phyloP scores from a whole-genome alignment of 139 green algal genomes.

The Chlorella sp. region DNA sequence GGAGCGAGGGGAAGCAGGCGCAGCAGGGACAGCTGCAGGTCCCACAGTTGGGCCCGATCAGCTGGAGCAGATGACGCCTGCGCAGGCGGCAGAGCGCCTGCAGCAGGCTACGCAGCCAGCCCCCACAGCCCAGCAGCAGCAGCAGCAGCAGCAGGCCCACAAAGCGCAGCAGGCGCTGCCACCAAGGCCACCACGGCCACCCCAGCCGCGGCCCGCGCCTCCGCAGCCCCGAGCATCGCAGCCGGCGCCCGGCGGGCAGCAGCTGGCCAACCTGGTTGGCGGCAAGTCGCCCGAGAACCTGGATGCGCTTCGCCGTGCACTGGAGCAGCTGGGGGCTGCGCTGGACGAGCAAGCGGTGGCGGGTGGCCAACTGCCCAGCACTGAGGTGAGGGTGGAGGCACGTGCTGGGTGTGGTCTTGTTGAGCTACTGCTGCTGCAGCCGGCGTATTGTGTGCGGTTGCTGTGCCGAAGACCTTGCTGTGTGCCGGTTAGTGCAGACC shows the following conservation, averaged over 20 bases:
- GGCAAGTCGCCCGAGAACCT: constrained; percentile 17
- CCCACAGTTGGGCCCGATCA: too few relatives aligned
- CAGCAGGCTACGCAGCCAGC: neutral
- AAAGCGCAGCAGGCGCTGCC: too few relatives aligned
- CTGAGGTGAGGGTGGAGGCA: neutral
- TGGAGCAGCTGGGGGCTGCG: constrained; percentile 17
- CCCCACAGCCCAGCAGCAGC: neutral
- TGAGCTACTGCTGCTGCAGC: neutral
- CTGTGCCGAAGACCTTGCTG: too few relatives aligned
- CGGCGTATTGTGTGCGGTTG: too few relatives aligned
- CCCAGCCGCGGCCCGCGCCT: neutral
- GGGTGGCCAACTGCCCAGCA: neutral
- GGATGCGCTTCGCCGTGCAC: neutral
- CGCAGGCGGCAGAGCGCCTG: neutral
- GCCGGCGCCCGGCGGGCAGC: neutral
- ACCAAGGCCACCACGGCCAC: too few relatives aligned
- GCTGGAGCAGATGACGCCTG: neutral
- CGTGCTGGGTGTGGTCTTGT: too few relatives aligned
- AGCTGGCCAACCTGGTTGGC: constrained; percentile 3
- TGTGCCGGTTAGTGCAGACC: too few relatives aligned
- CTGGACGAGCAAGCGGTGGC: constrained; percentile 6
- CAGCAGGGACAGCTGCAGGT: too few relatives aligned
- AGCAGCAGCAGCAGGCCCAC: too few relatives aligned
- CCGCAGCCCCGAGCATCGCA: neutral
- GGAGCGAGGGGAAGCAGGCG: neutral